Evolutionary conservation across 148 eudicot genomes (phyloP).

Genomic region (Simmondsia chinensis): DNA sequence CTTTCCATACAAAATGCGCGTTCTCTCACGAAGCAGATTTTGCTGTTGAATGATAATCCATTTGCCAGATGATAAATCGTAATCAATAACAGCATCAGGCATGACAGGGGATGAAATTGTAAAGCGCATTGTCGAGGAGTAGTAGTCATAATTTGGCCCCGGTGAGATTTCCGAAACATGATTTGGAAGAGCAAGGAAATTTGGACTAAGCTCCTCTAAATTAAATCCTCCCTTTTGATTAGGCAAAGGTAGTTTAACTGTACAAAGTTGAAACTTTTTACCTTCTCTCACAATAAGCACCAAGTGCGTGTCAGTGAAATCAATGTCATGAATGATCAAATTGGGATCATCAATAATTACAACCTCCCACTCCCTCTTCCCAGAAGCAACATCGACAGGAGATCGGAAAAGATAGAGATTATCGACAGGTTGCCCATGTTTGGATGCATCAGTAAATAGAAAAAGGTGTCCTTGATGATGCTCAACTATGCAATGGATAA

Average conservation of each 20-base stretch:
- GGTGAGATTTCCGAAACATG: slow-evolving; percentile 75
- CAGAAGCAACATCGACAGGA: slow-evolving; percentile 36
- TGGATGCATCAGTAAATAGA: slow-evolving; percentile 68
- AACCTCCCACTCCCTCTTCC: slow-evolving; percentile 79
- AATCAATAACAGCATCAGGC: slow-evolving; percentile 95
- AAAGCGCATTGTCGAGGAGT: slow-evolving; percentile 75
- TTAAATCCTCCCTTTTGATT: slow-evolving; percentile 29
- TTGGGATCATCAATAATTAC: slow-evolving; percentile 59
- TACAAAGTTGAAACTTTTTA: slow-evolving; percentile 47
- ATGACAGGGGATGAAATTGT: slow-evolving; percentile 88
- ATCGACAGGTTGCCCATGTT: slow-evolving; percentile 58
- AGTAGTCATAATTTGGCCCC: slow-evolving; percentile 81
- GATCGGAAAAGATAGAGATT: slow-evolving; percentile 65
- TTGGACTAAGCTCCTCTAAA: slow-evolving; percentile 52
- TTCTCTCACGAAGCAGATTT: slow-evolving; percentile 78
- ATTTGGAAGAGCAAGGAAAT: slow-evolving; percentile 66
- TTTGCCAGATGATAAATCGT: slow-evolving; percentile 62
- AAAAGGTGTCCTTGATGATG: slow-evolving; percentile 83
- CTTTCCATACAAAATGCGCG: slow-evolving; percentile 68
- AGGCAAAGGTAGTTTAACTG: slow-evolving; percentile 62
- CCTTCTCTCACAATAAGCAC: slow-evolving; percentile 59
- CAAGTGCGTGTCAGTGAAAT: slow-evolving; percentile 65
- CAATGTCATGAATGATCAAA: slow-evolving; percentile 70
- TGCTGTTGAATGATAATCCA: slow-evolving; percentile 94
- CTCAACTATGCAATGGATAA: slow-evolving; percentile 77